phyloP scores from a whole-genome alignment of 768 basidiomycete genomes.

The Gymnopilus junonius region DNA sequence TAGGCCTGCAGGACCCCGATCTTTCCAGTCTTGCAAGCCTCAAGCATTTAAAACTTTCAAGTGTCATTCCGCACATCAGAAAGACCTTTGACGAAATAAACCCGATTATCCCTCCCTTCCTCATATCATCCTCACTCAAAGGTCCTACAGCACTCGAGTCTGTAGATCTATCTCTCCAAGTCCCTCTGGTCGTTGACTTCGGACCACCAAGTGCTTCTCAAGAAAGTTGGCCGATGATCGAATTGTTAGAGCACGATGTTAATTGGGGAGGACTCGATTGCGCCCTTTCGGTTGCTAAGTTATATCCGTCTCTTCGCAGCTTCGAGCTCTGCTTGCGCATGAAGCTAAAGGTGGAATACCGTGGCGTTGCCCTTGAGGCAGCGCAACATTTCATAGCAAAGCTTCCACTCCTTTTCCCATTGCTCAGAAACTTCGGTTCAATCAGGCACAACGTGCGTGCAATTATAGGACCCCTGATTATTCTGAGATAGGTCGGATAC shows the following conservation, averaged over 20 bases:
- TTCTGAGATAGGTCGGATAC: not conserved
- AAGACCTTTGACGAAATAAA: too few species aligned
- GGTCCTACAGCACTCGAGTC: not conserved
- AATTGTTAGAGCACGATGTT: not conserved
- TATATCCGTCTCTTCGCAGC: not conserved
- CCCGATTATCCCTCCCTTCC: too few species aligned
- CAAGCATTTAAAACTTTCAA: too few species aligned
- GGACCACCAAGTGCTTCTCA: too few species aligned
- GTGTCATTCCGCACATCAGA: too few species aligned
- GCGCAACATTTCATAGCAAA: not conserved
- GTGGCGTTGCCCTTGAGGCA: not conserved
- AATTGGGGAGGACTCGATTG: not conserved
- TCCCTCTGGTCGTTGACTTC: too few species aligned
- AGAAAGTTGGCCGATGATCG: not conserved
- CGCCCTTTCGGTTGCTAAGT: not conserved
- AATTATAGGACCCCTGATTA: not conserved
- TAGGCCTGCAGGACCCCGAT: too few species aligned
- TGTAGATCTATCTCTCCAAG: not conserved
- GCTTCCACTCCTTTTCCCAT: not conserved
- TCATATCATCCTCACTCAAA: not conserved
- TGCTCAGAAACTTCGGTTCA: not conserved
- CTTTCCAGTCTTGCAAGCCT: too few species aligned
- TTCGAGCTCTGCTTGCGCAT: not conserved
- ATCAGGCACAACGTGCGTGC: not conserved
- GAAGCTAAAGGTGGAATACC: not conserved